Base-by-base conservation (phyloP, 306 rosid species). In the Pyrus betulifolia region DNA sequence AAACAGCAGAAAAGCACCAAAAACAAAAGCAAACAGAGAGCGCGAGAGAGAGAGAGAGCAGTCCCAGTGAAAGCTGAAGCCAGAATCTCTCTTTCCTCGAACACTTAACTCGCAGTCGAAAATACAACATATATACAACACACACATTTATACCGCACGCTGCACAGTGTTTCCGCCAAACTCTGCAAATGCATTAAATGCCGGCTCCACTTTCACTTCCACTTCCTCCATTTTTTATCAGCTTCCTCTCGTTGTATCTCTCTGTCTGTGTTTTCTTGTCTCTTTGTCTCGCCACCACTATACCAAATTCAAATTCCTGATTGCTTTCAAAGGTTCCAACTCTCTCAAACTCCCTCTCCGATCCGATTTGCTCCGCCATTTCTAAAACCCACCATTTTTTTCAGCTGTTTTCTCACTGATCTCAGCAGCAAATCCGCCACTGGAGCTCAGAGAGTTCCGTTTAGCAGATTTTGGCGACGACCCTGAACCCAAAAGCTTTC, bases 291-390 rank as follows among this genome's bases (percentile, higher is more conserved):
- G 5, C 55, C 55, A 25, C 33, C 35, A 18, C 15, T 11, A 25
- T 13, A 67, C 35, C 79, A 42, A 72, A 25, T 74, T 27, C 59
- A 61, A 28, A 61, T 19, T 61, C 27, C 23, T 38, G 77, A 67
- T 33, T 46, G 55, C 69, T 71, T 66, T 35, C 67, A 44, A 80
- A 67, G 18, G 10, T 68, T 71, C 60, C 67, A 62, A 15, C 67
- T 27, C 38, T 65, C 61, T 19, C 46, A 46, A 8, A 51, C 81
- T 28, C 9, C 69, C 49, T 68, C 73, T 79, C 27, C 27, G 88
- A 87, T 87, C 91, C 86, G 80, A 69, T 78, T 82, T 46, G 7
- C 63, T 75, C 78, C 67, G 46, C 18, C 60, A 25, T 61, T 69
- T 45, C 25, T 30, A 46, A 27, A 60, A 28, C 62, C 30, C 60